Conservation (phyloP, 768 basidiomycete species). For the Trametes gibbosa region DNA sequence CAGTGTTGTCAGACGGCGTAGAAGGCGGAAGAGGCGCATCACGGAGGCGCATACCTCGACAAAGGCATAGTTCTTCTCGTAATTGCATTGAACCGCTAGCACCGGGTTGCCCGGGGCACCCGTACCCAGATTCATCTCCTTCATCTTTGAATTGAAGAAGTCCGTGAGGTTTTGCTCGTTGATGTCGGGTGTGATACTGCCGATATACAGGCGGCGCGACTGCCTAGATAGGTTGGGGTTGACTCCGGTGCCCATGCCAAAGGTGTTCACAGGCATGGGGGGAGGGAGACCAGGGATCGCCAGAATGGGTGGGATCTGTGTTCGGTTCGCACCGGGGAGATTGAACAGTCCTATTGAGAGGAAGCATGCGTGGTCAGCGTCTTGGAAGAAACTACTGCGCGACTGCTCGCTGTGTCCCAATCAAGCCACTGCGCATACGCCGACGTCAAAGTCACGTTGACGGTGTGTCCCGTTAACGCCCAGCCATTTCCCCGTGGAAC, state of each 20-base stretch:
- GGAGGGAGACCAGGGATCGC: constrained; percentile 79
- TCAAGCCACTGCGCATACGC: not conserved
- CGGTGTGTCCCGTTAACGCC: not conserved
- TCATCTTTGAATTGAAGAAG: constrained; percentile 97
- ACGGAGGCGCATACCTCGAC: constrained; percentile 68
- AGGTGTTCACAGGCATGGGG: constrained; percentile 79
- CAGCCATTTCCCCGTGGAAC: not conserved
- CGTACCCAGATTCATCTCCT: constrained; percentile 84
- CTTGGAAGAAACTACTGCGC: not conserved
- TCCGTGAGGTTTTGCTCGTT: constrained; percentile 90
- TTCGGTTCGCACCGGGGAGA: constrained; percentile 91
- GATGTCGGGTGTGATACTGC: constrained; percentile 92
- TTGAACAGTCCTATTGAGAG: constrained; percentile 82
- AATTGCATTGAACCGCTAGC: constrained; percentile 92
- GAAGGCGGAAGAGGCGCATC: not conserved
- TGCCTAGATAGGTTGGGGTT: constrained; percentile 92
- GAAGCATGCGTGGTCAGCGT: not conserved
- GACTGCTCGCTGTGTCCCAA: not conserved
- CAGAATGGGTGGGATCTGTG: constrained; percentile 80
- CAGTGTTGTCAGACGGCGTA: constrained; percentile 9
- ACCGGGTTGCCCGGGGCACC: constrained; percentile 87
- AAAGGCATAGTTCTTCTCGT: constrained; percentile 98
- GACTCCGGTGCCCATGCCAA: constrained; percentile 82
- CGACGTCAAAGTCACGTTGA: not conserved
- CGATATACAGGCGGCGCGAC: constrained; percentile 93